A percentile compares a stretch with the other conserved stretches of the same genome.
Evolutionary conservation across 208 protist species (phyloP).

Genomic region (Porcisia hertigi): DNA sequence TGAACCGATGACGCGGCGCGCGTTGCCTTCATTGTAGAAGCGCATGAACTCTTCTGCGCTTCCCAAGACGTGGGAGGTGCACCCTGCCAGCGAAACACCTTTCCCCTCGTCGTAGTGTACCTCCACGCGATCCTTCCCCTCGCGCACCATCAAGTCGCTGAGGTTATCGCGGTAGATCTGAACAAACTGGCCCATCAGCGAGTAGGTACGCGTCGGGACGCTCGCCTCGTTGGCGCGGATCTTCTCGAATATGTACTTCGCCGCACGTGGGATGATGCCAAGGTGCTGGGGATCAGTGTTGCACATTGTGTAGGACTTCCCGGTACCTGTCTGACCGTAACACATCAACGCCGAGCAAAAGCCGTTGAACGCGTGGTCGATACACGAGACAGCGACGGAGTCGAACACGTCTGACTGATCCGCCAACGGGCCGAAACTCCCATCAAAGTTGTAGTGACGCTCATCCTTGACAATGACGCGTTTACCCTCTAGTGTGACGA

Average conservation of each 20-base stretch:
- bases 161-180: slow-evolving; percentile 92
- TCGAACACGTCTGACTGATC: slow-evolving; percentile 84
- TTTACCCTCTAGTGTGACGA: slow-evolving; percentile 60
- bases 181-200: slow-evolving; percentile 78
- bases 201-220: slow-evolving; percentile 40
- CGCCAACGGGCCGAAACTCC: slow-evolving; percentile 64
- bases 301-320: slow-evolving; percentile 93
- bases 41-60: slow-evolving; percentile 79
- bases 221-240: slow-evolving; percentile 29
- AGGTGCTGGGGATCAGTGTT: slow-evolving; percentile 74
- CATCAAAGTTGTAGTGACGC: slow-evolving; percentile 85
- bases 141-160: slow-evolving; percentile 75
- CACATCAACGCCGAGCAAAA: slow-evolving; percentile 91
- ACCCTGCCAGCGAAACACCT: slow-evolving; percentile 78
- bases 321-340: slow-evolving; percentile 92
- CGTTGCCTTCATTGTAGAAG: slow-evolving; percentile 82
- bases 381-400: slow-evolving; percentile 72
- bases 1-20: slow-evolving; percentile 78
- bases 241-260: slow-evolving; percentile 71
- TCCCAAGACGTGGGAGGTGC: slow-evolving; percentile 57
- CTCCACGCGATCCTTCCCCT: slow-evolving; percentile 72
- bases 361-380: slow-evolving; percentile 86
- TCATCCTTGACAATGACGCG: slow-evolving; percentile 79
- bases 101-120: slow-evolving; percentile 70
- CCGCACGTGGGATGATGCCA: slow-evolving; percentile 88